Percentiles rank a stretch among this genome's conserved stretches.
These are phyloP conservation scores for Actinomucor elegans DNA, from an alignment of 371 early-diverging fungal genomes.

Conservation along the genomic window DNA sequence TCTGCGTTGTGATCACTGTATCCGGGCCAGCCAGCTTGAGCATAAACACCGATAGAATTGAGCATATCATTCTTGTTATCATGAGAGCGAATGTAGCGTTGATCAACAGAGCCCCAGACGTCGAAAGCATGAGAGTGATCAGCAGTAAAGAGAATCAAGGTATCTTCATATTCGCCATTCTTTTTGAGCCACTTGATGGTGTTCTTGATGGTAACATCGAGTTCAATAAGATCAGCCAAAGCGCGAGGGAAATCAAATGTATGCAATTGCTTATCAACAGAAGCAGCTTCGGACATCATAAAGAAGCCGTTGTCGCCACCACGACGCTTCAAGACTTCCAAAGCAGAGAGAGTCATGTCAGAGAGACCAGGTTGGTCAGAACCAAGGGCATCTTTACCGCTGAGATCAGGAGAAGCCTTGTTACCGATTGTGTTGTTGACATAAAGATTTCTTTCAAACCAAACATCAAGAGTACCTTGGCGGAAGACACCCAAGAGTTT, in stretches of 20 bases:
- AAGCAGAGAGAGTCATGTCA: constrained; percentile 71
- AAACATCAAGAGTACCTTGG: constrained; percentile 61
- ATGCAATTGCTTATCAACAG: constrained; percentile 74
- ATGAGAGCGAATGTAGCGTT: constrained; percentile 18
- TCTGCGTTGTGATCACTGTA: constrained; percentile 62
- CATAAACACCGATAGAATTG: constrained; percentile 64
- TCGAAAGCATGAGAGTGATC: constrained; percentile 77
- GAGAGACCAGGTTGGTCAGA: constrained; percentile 67
- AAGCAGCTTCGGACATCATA: constrained; percentile 77
- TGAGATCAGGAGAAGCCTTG: constrained; percentile 50
- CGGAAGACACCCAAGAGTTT: constrained; percentile 75
- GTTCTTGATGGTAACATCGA: constrained; percentile 67
- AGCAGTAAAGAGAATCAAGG: constrained; percentile 70
- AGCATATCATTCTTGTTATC: constrained; percentile 45
- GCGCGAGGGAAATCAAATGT: constrained; percentile 73
- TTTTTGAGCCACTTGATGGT: constrained; percentile 61
- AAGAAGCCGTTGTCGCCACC: constrained; percentile 71
- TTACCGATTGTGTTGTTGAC: constrained; percentile 53
- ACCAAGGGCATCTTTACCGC: constrained; percentile 48
- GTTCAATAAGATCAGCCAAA: constrained; percentile 69
- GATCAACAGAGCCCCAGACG: constrained; percentile 72
- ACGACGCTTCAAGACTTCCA: constrained; percentile 60
- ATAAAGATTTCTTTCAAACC: constrained; percentile 70
- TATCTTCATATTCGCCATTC: constrained; percentile 57
- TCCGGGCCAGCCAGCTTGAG: constrained; percentile 66